Conservation (phyloP, 192 early-diverging fungal species). For the Coemansia guatemalensis region DNA sequence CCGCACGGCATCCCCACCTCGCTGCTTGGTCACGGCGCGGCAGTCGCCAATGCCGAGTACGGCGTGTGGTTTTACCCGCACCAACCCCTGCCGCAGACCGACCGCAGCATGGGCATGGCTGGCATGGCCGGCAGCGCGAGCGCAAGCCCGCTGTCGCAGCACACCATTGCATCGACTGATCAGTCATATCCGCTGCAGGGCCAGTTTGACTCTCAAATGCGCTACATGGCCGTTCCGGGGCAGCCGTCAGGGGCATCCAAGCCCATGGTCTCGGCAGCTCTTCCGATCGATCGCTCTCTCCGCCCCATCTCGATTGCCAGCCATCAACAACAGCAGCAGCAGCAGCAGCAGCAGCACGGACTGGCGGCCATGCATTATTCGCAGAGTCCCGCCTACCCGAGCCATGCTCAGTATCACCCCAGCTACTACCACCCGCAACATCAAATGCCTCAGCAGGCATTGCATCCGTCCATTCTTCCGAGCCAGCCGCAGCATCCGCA, state of each 20-base stretch:
- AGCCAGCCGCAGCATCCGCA: slow-evolving; percentile 17
- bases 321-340: slow-evolving; percentile 19
- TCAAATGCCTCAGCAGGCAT: slow-evolving; percentile 16
- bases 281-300: slow-evolving; percentile 31
- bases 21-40: slow-evolving; percentile 40
- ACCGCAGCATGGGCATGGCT: slow-evolving; percentile 24
- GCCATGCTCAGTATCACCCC: slow-evolving; percentile 19
- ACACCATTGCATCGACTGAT: slow-evolving; percentile 38
- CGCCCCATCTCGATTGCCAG: slow-evolving; percentile 17
- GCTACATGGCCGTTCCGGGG: slow-evolving; percentile 50
- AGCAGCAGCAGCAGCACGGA: slow-evolving; percentile 23
- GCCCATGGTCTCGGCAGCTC: slow-evolving; percentile 13
- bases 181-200: slow-evolving; percentile 27
- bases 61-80: slow-evolving; percentile 48
- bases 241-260: slow-evolving; percentile 37
- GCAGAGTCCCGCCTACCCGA: background rate
- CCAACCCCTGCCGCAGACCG: slow-evolving; percentile 31
- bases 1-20: slow-evolving; percentile 43
- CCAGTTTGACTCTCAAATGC: slow-evolving; percentile 48
- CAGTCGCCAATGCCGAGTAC: slow-evolving; percentile 38
- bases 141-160: slow-evolving; percentile 45
- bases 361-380: slow-evolving; percentile 25
- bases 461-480: slow-evolving; percentile 20
- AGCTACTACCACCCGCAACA: slow-evolving; percentile 36
- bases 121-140: slow-evolving; percentile 35